Conservation (phyloP, 1,139 yeast species). For the Taphrina wiesneri region DNA sequence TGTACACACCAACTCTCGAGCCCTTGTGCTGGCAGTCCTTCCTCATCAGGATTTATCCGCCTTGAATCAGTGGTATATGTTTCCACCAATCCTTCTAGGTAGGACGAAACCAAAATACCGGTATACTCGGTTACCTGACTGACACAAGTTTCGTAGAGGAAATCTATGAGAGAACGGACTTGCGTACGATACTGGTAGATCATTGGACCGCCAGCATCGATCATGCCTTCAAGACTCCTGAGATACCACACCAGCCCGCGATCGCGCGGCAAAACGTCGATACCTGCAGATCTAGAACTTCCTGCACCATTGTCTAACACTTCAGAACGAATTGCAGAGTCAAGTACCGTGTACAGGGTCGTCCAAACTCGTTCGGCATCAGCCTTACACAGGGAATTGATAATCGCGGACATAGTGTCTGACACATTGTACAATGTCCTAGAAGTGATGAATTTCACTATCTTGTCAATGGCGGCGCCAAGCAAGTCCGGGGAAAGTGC, state of each 20-base stretch:
- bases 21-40: constrained; percentile 25
- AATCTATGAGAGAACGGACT: constrained; percentile 55
- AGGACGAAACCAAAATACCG: constrained; percentile 57
- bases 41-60: constrained; percentile 34
- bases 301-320: constrained; percentile 87
- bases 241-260: constrained; percentile 73
- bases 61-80: constrained; percentile 40
- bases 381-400: constrained; percentile 68
- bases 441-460: constrained; percentile 51
- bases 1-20: constrained; percentile 41
- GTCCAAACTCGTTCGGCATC: constrained; percentile 67
- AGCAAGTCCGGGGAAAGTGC: constrained; percentile 69
- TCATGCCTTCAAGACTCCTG: constrained; percentile 66
- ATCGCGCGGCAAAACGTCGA: constrained; percentile 73
- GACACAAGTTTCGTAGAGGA: constrained; percentile 58
- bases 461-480: constrained; percentile 53
- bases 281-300: constrained; percentile 59
- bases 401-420: constrained; percentile 59
- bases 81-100: constrained; percentile 64
- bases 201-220: constrained; percentile 65
- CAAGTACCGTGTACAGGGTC: constrained; percentile 1
- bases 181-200: constrained; percentile 54
- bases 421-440: constrained; percentile 29
- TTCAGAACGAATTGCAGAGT: constrained; percentile 60
- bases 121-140: constrained; percentile 60